These are phyloP conservation scores for Tolypocladium endophyticum DNA, from an alignment of 2,329 filamentous ascomycete genomes.

Conservation along the genomic window DNA sequence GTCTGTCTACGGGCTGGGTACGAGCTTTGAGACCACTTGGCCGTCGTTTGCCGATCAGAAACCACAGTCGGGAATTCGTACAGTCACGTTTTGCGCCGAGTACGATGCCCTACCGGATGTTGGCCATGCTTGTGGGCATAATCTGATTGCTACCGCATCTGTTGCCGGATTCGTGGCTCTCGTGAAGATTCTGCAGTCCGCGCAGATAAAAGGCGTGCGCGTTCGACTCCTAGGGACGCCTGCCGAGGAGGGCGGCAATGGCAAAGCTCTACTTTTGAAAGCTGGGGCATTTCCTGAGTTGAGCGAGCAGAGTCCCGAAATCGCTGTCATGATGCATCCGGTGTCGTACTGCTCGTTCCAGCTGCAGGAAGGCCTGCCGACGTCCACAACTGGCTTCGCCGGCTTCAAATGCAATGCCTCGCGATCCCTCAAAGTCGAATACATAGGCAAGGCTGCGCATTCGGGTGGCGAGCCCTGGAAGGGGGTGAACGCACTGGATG, in stretches of 20 bases:
- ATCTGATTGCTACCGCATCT: conserved; percentile 17
- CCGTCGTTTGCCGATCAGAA: background rate
- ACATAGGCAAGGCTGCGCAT: background rate
- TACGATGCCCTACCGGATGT: conserved; percentile 23
- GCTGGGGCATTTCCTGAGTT: background rate
- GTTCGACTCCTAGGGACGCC: conserved; percentile 29
- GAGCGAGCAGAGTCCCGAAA: background rate
- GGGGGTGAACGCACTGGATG: background rate
- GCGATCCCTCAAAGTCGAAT: background rate
- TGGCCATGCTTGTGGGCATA: conserved; percentile 24
- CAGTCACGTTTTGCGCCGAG: background rate
- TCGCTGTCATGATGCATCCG: background rate
- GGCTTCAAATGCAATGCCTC: background rate
- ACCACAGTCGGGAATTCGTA: background rate
- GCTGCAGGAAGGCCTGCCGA: background rate
- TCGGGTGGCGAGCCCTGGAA: background rate
- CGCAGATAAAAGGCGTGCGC: background rate
- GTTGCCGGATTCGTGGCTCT: conserved; percentile 22
- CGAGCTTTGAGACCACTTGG: conserved; percentile 7
- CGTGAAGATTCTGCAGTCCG: background rate
- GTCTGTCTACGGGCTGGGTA: background rate
- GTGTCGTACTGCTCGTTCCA: background rate
- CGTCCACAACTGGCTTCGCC: background rate
- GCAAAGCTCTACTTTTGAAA: conserved; percentile 26
- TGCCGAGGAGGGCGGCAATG: conserved; percentile 30